Evolutionary conservation across 2,329 filamentous ascomycete species (phyloP).

Genomic region (Pyrenochaeta sp.): DNA sequence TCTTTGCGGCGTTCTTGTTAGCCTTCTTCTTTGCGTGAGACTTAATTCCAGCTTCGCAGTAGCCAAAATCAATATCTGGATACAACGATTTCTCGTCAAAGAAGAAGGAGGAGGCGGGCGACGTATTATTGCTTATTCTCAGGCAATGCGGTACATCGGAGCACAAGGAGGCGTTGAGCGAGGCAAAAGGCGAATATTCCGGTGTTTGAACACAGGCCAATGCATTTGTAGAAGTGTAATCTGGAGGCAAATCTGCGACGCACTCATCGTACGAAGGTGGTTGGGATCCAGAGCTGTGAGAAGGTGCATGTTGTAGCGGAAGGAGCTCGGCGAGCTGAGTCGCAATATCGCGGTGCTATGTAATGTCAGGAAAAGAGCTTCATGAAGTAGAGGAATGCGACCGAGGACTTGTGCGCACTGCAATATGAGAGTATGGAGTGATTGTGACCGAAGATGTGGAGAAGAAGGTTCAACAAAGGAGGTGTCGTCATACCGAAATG

Average conservation of each 20-base stretch:
- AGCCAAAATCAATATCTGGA: constrained; percentile 65
- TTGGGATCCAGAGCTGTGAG: constrained; percentile 28
- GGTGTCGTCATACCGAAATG: constrained; percentile 45
- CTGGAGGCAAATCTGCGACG: constrained; percentile 52
- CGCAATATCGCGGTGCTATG: constrained; percentile 33
- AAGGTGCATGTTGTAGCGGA: constrained; percentile 22
- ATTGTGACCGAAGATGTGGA: constrained; percentile 25
- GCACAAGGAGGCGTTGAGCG: constrained; percentile 40
- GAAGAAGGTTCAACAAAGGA: constrained; percentile 28
- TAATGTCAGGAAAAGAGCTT: constrained; percentile 29
- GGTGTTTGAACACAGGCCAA: constrained; percentile 48
- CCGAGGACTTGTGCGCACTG: constrained; percentile 7
- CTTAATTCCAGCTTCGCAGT: constrained; percentile 58
- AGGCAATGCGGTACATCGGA: constrained; percentile 38
- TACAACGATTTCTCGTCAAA: constrained; percentile 42
- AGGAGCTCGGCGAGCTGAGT: constrained; percentile 24
- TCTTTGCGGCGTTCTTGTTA: constrained; percentile 47
- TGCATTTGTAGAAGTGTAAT: constrained; percentile 54
- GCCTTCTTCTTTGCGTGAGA: constrained; percentile 64
- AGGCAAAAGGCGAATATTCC: constrained; percentile 40
- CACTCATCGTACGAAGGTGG: constrained; percentile 56
- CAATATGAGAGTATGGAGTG: constrained; percentile 14
- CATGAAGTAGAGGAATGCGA: constrained; percentile 5
- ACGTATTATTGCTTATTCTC: constrained; percentile 37
- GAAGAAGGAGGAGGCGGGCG: constrained; percentile 36